A percentile compares a stretch with the other conserved stretches of the same genome.
Conservation (phyloP, 2,329 filamentous ascomycete species). For the Trichoderma sp. region DNA sequence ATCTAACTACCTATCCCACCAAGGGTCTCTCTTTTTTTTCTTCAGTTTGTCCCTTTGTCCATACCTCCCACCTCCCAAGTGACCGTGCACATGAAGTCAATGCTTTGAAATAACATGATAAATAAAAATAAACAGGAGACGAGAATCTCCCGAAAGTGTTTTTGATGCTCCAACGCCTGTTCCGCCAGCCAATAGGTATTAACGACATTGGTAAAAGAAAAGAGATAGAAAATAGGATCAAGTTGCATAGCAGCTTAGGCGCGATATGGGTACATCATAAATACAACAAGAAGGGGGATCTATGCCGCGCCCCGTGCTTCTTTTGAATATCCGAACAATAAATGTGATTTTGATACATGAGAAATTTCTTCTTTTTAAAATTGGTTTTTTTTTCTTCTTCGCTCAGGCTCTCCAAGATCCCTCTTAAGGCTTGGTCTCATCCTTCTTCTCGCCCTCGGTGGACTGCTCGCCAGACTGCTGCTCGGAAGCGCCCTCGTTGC, state of each 20-base stretch:
- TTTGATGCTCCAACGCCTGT: conserved; percentile 59
- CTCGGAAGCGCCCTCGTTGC: conserved; percentile 64
- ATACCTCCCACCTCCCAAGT: conserved; percentile 46
- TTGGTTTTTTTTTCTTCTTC: conserved; percentile 3
- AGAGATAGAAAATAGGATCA: conserved; percentile 39
- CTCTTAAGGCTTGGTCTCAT: conserved; percentile 67
- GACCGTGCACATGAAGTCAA: conserved; percentile 45
- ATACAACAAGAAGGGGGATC: conserved; percentile 45
- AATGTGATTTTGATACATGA: conserved; percentile 23
- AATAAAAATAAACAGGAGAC: neutral
- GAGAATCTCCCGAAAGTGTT: conserved; percentile 44
- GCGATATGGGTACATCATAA: conserved; percentile 59
- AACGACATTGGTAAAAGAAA: conserved; percentile 52
- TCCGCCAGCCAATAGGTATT: conserved; percentile 51
- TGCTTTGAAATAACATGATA: conserved; percentile 44
- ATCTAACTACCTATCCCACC: conserved; percentile 43
- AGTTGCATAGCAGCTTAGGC: conserved; percentile 41
- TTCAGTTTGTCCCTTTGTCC: conserved; percentile 41
- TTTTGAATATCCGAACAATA: conserved; percentile 39
- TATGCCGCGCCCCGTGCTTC: conserved; percentile 43
- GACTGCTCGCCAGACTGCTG: conserved; percentile 54
- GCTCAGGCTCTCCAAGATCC: conserved; percentile 24
- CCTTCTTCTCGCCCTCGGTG: conserved; percentile 76
- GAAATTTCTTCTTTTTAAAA: conserved; percentile 1
- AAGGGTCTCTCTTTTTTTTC: conserved; percentile 42